phyloP scores from a whole-genome alignment of 2,329 filamentous ascomycete species.

The Apiospora koreana region DNA sequence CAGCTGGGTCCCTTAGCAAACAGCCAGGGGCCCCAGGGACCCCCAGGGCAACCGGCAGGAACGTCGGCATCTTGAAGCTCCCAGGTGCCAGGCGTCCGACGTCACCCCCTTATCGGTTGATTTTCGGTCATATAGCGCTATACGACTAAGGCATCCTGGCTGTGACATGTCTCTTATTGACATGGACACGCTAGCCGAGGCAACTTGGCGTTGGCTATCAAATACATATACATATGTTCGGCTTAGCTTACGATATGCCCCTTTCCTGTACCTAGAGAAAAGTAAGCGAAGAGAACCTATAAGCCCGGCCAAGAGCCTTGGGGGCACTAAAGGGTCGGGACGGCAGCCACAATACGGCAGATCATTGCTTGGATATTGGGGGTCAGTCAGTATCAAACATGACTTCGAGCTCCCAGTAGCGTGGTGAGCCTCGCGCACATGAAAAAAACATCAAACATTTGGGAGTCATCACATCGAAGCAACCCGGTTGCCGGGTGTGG shows the following conservation, averaged over 20 bases:
- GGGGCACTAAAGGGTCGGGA: not conserved
- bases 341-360: not conserved
- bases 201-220: not conserved
- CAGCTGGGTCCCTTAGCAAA: not conserved
- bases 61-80: not conserved
- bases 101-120: not conserved
- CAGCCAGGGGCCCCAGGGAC: not conserved
- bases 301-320: constrained; percentile 2
- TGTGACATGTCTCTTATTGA: not conserved
- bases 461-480: not conserved
- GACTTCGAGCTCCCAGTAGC: no score
- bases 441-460: not conserved
- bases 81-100: no score
- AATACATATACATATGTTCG: no score
- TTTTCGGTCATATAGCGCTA: not conserved
- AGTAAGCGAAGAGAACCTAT: not conserved
- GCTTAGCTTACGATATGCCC: not conserved
- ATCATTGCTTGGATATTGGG: not conserved
- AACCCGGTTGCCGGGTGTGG: not conserved
- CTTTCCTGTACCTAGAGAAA: not conserved
- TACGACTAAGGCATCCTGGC: not conserved
- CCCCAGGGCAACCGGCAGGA: not conserved
- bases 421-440: not conserved
- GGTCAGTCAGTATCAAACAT: not conserved
- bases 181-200: not conserved